Conservation (phyloP, 2,329 filamentous ascomycete species). For the Lasiodiplodia sp. region DNA sequence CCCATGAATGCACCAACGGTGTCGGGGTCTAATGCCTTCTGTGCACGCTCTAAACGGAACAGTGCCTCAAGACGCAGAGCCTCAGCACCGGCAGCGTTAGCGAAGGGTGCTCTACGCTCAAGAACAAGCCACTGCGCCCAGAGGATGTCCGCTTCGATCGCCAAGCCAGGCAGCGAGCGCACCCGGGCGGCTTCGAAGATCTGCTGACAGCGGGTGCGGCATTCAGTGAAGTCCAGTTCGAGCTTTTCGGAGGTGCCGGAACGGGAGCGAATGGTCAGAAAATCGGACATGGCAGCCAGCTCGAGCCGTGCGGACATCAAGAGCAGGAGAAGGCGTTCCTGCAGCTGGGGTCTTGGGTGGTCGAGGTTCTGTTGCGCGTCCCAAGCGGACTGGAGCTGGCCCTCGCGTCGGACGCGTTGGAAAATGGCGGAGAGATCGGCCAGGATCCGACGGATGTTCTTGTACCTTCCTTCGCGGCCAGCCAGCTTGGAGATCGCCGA, state of each 20-base stretch:
- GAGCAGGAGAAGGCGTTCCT: neutral
- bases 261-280: neutral
- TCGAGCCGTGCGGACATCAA: neutral
- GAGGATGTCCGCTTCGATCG: neutral
- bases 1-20: neutral
- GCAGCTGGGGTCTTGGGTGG: neutral
- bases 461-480: neutral
- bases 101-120: neutral
- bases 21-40: neutral
- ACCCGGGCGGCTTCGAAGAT: neutral
- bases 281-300: neutral
- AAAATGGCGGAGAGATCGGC: neutral
- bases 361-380: neutral
- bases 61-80: neutral
- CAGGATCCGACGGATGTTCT: neutral
- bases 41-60: neutral
- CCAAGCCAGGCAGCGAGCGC: neutral
- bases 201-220: neutral
- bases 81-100: neutral
- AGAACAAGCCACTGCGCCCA: conserved; percentile 12
- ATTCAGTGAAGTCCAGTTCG: neutral
- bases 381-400: neutral
- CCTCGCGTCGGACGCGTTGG: neutral
- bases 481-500: neutral
- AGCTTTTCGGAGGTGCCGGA: neutral